phyloP scores from a whole-genome alignment of 768 basidiomycete species.

The Amanita phalloides region DNA sequence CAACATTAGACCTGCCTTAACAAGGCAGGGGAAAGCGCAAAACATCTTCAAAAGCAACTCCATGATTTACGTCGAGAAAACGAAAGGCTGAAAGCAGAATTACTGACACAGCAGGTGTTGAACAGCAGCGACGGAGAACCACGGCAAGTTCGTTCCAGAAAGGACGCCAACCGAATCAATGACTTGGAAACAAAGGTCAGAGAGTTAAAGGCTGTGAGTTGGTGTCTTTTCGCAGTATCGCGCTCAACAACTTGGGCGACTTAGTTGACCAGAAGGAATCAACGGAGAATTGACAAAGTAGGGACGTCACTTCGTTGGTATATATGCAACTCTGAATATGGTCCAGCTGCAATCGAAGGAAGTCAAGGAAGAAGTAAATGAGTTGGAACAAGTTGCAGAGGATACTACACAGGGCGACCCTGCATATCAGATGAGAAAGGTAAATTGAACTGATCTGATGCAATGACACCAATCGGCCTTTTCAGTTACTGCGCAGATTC shows the following conservation, averaged over 20 bases:
- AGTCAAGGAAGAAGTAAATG: conserved; percentile 24
- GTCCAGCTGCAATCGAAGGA: conserved; percentile 17
- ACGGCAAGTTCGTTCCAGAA: conserved; percentile 1
- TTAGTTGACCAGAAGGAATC: conserved; percentile 13
- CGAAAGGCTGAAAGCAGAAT: conserved; percentile 4
- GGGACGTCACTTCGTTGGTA: neutral
- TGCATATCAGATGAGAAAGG: conserved; percentile 30
- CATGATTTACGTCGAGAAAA: conserved; percentile 12
- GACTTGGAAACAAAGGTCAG: conserved; percentile 8
- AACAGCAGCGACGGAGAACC: neutral
- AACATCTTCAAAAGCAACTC: conserved; percentile 9
- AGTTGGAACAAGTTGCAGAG: conserved; percentile 17
- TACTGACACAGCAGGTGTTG: conserved; percentile 3
- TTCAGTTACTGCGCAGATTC: conserved; percentile 30
- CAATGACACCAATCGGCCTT: neutral
- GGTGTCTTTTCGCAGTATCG: neutral
- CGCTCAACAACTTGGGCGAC: neutral
- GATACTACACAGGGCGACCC: conserved; percentile 21
- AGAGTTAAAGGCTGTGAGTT: conserved; percentile 11
- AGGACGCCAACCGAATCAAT: conserved; percentile 3
- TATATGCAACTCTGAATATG: neutral
- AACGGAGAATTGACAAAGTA: conserved; percentile 16
- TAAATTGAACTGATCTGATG: conserved; percentile 6
- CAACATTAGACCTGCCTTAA: conserved; percentile 9
- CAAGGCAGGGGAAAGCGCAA: conserved; percentile 9